Percentiles rank a stretch among this genome's conserved stretches.
Evolutionary conservation across 1,139 yeast genomes (phyloP).

Genomic region (Candida buenavistaensis): DNA sequence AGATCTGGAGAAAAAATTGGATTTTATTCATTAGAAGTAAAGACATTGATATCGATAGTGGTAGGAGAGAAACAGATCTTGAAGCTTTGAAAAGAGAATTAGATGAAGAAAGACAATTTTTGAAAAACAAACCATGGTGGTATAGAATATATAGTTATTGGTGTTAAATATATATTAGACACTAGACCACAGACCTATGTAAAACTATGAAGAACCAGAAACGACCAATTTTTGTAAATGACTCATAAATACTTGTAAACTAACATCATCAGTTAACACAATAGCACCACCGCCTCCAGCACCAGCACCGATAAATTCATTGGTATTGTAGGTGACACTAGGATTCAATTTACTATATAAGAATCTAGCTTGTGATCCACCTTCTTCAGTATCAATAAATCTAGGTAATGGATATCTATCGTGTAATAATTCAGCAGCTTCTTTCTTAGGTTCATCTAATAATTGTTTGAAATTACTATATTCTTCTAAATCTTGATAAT

Average conservation of each 20-base stretch:
- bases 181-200: too few relatives aligned
- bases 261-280: constrained; percentile 93
- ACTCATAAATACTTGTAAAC: constrained; percentile 87
- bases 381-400: constrained; percentile 91
- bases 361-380: constrained; percentile 98
- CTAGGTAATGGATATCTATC: constrained; percentile 98
- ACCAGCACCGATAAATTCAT: constrained; percentile 43
- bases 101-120: constrained; percentile 36
- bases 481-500: constrained; percentile 89
- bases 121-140: constrained; percentile 34
- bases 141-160: constrained; percentile 32
- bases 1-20: constrained; percentile 44
- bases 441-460: constrained; percentile 86
- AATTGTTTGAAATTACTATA: constrained; percentile 84
- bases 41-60: constrained; percentile 43
- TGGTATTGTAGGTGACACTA: constrained; percentile 73
- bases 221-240: constrained; percentile 86
- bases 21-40: constrained; percentile 31
- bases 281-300: constrained; percentile 59
- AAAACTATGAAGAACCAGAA: constrained; percentile 36
- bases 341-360: constrained; percentile 93
- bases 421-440: constrained; percentile 85
- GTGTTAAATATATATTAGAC: constrained; percentile 14
- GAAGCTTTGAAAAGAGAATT: constrained; percentile 44
- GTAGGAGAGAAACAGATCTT: constrained; percentile 42